A percentile compares a stretch with the other conserved stretches of the same genome.
Conservation (phyloP, 2,329 filamentous ascomycete genomes). For the Falciphora oryzae region DNA sequence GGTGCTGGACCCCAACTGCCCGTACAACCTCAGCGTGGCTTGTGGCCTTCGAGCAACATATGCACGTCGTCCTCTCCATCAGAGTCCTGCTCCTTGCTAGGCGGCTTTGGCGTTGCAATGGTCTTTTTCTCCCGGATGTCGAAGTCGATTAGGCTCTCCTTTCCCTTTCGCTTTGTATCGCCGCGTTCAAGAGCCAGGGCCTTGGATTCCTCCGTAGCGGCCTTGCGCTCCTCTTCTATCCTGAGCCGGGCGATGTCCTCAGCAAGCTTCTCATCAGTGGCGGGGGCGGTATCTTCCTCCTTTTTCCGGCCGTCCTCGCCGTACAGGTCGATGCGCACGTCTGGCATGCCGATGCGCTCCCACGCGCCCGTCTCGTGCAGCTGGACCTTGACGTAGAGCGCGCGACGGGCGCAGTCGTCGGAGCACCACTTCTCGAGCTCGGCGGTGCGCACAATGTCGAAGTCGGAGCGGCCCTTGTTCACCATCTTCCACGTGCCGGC, state of each 20-base stretch:
- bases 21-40: constrained; percentile 19
- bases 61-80: constrained; percentile 33
- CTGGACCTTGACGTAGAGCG: constrained; percentile 84
- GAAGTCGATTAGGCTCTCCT: constrained; percentile 36
- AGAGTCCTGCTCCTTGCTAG: constrained; percentile 16
- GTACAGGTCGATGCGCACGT: constrained; percentile 54
- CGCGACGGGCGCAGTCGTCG: constrained; percentile 68
- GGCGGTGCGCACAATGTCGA: constrained; percentile 63
- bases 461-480: constrained; percentile 43
- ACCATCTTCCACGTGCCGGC: constrained; percentile 65
- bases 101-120: constrained; percentile 14
- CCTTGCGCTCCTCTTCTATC: constrained; percentile 37
- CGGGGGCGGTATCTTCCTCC: constrained; percentile 10
- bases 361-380: constrained; percentile 79
- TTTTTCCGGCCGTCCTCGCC: constrained; percentile 53
- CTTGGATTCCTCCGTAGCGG: constrained; percentile 28
- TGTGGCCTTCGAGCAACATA: constrained; percentile 46
- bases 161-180: constrained; percentile 22
- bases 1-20: neutral
- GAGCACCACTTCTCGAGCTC: constrained; percentile 86
- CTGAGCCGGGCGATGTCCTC: constrained; percentile 35
- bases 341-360: constrained; percentile 60
- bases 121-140: constrained; percentile 47
- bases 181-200: constrained; percentile 48
- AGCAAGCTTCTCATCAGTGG: constrained; percentile 20